phyloP scores from a whole-genome alignment of 805 yeast species.

The Barnettozyma pratensis region DNA sequence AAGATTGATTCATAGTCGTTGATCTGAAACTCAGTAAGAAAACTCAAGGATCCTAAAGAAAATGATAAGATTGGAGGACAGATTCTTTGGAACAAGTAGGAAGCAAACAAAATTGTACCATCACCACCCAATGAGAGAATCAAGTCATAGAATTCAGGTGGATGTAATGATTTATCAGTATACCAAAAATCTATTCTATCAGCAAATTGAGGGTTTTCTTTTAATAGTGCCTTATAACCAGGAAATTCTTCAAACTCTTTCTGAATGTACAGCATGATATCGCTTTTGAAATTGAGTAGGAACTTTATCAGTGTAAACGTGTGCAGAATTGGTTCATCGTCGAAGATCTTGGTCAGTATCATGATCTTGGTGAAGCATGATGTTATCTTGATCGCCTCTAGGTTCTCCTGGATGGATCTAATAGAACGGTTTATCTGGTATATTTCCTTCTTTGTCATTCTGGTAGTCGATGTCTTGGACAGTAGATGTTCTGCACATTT shows the following conservation, averaged over 20 bases:
- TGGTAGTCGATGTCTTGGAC: slow-evolving; percentile 14
- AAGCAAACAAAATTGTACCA: slow-evolving; percentile 64
- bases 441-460: slow-evolving; percentile 25
- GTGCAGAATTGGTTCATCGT: slow-evolving; percentile 27
- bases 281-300: slow-evolving; percentile 16
- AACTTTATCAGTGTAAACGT: slow-evolving; percentile 20
- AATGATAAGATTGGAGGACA: slow-evolving; percentile 67
- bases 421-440: slow-evolving; percentile 25
- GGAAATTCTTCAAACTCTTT: slow-evolving; percentile 11
- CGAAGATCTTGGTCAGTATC: slow-evolving; percentile 28
- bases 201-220: slow-evolving; percentile 3
- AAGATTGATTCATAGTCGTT: slow-evolving; percentile 31
- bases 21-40: slow-evolving; percentile 51
- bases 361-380: slow-evolving; percentile 23
- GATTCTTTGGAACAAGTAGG: slow-evolving; percentile 49
- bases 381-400: slow-evolving; percentile 25
- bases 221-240: slow-evolving; percentile 6
- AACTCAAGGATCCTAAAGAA: slow-evolving; percentile 63
- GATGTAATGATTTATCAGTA: slow-evolving; percentile 20
- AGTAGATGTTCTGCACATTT: slow-evolving; percentile 15
- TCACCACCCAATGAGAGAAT: slow-evolving; percentile 68
- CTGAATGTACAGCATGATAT: slow-evolving; percentile 20
- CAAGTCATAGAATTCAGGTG: slow-evolving; percentile 43
- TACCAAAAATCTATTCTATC: slow-evolving; percentile 22
- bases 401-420: slow-evolving; percentile 26